Evolutionary conservation across 768 basidiomycete species (phyloP).

Genomic region (Russula brevipes): DNA sequence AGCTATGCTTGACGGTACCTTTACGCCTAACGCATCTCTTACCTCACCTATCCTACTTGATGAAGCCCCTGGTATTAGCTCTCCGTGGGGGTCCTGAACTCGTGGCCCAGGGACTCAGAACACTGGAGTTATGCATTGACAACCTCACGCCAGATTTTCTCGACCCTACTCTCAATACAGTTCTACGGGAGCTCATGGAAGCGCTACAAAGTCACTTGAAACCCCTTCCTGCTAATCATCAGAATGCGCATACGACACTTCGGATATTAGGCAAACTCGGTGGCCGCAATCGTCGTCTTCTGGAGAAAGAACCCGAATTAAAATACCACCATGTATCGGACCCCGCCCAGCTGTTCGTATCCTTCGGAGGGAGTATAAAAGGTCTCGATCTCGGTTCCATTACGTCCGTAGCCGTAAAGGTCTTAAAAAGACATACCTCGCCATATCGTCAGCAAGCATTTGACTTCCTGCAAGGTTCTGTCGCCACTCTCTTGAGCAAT

Average conservation of each 20-base stretch:
- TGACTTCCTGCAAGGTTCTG: constrained; percentile 62
- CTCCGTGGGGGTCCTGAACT: constrained; percentile 83
- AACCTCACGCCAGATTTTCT: constrained; percentile 97
- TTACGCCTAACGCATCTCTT: constrained; percentile 91
- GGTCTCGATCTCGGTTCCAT: constrained; percentile 64
- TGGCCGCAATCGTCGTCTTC: constrained; percentile 82
- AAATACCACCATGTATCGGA: constrained; percentile 66
- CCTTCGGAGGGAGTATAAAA: constrained; percentile 63
- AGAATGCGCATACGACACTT: constrained; percentile 89
- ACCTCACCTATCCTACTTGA: constrained; percentile 90
- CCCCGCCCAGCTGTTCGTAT: constrained; percentile 62
- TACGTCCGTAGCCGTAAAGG: constrained; percentile 57
- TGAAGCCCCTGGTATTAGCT: constrained; percentile 93
- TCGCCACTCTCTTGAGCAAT: constrained; percentile 69
- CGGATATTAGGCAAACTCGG: constrained; percentile 96
- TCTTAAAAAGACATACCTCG: constrained; percentile 47
- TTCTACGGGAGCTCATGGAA: constrained; percentile 90
- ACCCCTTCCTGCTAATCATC: constrained; percentile 83
- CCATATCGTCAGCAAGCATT: constrained; percentile 57
- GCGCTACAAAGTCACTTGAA: constrained; percentile 88
- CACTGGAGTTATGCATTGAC: constrained; percentile 97
- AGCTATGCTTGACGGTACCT: constrained; percentile 95
- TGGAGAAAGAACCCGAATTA: constrained; percentile 74
- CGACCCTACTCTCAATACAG: constrained; percentile 90
- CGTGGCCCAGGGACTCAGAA: constrained; percentile 91